Percentiles rank a stretch among this genome's conserved stretches.
Evolutionary conservation across 768 basidiomycete species (phyloP).

Genomic region (Baorangia bicolor): DNA sequence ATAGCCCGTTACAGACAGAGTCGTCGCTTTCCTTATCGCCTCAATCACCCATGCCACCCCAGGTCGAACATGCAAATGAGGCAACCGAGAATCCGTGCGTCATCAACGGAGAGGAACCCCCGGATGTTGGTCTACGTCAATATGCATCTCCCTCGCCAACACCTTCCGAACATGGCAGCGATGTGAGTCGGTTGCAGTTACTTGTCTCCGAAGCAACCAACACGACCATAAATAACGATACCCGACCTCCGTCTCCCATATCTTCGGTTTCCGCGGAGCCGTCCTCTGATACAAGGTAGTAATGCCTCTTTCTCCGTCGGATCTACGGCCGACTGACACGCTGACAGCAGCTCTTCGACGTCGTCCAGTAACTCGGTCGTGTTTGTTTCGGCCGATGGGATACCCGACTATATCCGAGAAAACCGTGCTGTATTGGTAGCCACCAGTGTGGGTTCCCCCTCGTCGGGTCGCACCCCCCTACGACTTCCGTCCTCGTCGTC

Average conservation of each 20-base stretch:
- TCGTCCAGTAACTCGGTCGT: constrained; percentile 27
- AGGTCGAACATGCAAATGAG: not conserved
- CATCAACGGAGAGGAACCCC: not conserved
- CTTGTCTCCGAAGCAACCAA: not conserved
- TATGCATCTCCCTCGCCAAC: constrained; percentile 23
- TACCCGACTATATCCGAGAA: constrained; percentile 32
- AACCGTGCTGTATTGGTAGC: constrained; percentile 32
- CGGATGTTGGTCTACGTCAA: not conserved
- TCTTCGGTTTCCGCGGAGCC: constrained; percentile 14
- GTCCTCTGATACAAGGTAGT: constrained; percentile 19
- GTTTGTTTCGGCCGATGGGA: constrained; percentile 29
- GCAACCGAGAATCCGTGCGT: not conserved
- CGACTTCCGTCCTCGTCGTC: constrained; percentile 27
- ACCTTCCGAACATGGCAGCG: constrained; percentile 30
- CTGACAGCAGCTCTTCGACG: constrained; percentile 3
- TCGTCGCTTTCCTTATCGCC: not conserved
- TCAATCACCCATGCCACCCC: not conserved
- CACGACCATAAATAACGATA: not conserved
- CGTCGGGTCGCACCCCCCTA: constrained; percentile 17
- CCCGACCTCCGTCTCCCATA: constrained; percentile 9
- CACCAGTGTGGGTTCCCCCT: constrained; percentile 27
- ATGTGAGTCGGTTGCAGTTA: not conserved
- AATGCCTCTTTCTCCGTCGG: no score
- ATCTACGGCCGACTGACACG: not conserved
- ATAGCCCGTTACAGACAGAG: not conserved